A percentile compares a stretch with the other conserved stretches of the same genome.
Evolutionary conservation across 1,139 yeast genomes (phyloP).

Genomic region (Yamadazyma atlantica): DNA sequence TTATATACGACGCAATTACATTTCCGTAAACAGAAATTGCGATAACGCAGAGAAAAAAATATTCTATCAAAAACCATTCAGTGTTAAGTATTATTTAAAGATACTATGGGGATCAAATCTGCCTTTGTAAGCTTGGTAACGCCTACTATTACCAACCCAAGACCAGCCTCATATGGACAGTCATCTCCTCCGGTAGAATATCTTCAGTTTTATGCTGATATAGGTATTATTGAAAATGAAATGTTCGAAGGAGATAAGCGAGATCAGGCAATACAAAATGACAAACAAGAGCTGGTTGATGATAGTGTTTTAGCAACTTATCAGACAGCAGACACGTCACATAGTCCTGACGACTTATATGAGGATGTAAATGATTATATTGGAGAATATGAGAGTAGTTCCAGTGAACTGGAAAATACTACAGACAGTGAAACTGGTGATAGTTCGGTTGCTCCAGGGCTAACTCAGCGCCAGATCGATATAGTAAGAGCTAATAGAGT

Average conservation of each 20-base stretch:
- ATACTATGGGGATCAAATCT: constrained; percentile 12
- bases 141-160: constrained; percentile 16
- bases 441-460: background rate
- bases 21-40: background rate
- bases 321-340: too few relatives aligned
- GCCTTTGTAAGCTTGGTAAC: constrained; percentile 13
- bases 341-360: background rate
- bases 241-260: background rate
- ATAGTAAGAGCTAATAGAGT: constrained; percentile 4
- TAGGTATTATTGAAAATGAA: constrained; percentile 5
- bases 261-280: too few relatives aligned
- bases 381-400: background rate
- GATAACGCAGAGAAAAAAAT: too few relatives aligned
- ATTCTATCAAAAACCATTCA: too few relatives aligned
- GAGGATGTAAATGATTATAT: background rate
- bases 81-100: background rate
- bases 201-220: constrained; percentile 4
- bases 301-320: background rate
- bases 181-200: constrained; percentile 5
- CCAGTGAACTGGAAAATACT: constrained; percentile 1
- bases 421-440: background rate
- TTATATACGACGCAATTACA: background rate
- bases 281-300: constrained; percentile 4
- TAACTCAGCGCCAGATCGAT: background rate
- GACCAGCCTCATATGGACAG: constrained; percentile 4